These are phyloP conservation scores for Metahyphopichia silvanorum DNA, from an alignment of 805 yeast species.

Conservation along the genomic window DNA sequence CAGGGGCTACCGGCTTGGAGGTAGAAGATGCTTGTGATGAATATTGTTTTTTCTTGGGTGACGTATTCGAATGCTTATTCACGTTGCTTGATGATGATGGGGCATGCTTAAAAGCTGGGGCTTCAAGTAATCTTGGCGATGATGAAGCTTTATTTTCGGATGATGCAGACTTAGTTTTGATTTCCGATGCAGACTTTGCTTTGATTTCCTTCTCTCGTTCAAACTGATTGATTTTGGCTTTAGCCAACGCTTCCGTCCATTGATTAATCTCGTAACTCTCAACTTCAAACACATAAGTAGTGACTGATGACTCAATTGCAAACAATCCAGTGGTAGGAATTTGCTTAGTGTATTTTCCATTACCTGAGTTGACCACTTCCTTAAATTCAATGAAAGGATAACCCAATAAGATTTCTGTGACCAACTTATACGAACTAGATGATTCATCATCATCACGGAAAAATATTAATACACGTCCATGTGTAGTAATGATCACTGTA, in stretches of 20 bases:
- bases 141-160: too few relatives aligned
- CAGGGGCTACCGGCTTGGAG: slow-evolving; percentile 6
- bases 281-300: slow-evolving; percentile 56
- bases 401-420: slow-evolving; percentile 52
- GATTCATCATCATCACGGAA: slow-evolving; percentile 34
- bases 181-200: slow-evolving; percentile 1
- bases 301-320: slow-evolving; percentile 53
- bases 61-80: neutral
- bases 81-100: slow-evolving; percentile 1
- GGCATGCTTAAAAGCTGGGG: slow-evolving; percentile 13
- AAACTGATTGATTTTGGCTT: slow-evolving; percentile 44
- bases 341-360: slow-evolving; percentile 25
- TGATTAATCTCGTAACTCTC: slow-evolving; percentile 46
- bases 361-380: slow-evolving; percentile 45
- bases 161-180: slow-evolving; percentile 1
- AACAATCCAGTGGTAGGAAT: slow-evolving; percentile 45
- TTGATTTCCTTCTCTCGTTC: slow-evolving; percentile 34
- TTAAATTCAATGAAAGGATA: slow-evolving; percentile 53
- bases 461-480: slow-evolving; percentile 62
- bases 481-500: slow-evolving; percentile 55
- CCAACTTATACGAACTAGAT: slow-evolving; percentile 27
- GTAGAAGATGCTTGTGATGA: slow-evolving; percentile 3
- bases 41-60: slow-evolving; percentile 3
- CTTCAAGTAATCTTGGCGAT: slow-evolving; percentile 19
- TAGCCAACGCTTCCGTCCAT: slow-evolving; percentile 59